Evolutionary conservation across 2,329 filamentous ascomycete species (phyloP), one percentile per base, ranked within the genome.

Genomic region (Teratosphaeria gauchensis): DNA sequence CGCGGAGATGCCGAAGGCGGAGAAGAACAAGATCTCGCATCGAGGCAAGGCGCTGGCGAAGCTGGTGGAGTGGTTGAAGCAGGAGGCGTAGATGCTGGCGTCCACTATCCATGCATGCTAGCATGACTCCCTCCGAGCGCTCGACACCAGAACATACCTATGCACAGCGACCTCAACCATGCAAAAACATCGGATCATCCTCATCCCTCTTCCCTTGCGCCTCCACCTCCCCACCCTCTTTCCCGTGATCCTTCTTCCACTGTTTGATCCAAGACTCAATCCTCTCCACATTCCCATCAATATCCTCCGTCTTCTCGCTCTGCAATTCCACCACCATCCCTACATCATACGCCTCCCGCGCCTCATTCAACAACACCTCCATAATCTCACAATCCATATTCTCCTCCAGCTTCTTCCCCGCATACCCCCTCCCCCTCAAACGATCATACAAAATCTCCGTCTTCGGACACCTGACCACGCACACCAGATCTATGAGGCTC

Each of bases 311-410:
- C 57, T 82, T 82, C 71, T 95, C 88, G 74, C 92, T 97, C 69
- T 79, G 84, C 69, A 99, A 76, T 74, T 96, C 91, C 30, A 97
- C 88, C 42, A 99, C 87, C 65, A 95, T 89, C 70, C 94, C 85
- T 73, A 88, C 84, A 57, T 90, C 88, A 69, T 92, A 99, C 11
- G 88, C 84, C 63, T 96, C 92, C 61, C 85, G 80, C 33, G 94
- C 94, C 77, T 99, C 94, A 65, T 96, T 87, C 21, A 95, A 78
- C 58, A 99, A 77, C 30, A 97, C 90, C 70, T 96, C 88, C 86
- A 99, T 97, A 71, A 99, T 97, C 77, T 99, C 94, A 32, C 90
- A 88, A 74, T 99, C 94, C 61, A 99, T 78, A 71, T 99, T 99
- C 74, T 97, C 94, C 73, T 97, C 89, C 51, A 99, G 78, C 74